Evolutionary conservation across 768 basidiomycete species (phyloP).

Genomic region (Podaxis rugospora): DNA sequence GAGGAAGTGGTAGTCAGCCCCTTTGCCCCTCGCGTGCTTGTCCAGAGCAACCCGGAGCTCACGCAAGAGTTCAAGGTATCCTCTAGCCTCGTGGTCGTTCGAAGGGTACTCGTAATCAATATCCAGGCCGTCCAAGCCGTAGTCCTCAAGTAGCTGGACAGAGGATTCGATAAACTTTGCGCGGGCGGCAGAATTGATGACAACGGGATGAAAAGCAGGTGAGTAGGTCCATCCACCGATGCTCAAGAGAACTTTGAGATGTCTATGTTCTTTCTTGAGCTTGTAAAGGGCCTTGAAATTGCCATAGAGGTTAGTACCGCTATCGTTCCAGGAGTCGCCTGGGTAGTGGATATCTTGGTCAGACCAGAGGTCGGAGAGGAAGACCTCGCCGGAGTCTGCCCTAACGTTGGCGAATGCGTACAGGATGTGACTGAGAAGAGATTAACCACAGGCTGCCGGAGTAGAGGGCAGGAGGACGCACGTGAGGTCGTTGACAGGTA

Average conservation of each 20-base stretch:
- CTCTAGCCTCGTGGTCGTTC: slow-evolving; percentile 69
- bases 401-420: slow-evolving; percentile 92
- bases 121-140: slow-evolving; percentile 89
- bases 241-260: slow-evolving; percentile 75
- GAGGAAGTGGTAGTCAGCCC: slow-evolving; percentile 58
- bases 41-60: slow-evolving; percentile 77
- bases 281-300: slow-evolving; percentile 93
- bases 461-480: slow-evolving; percentile 29
- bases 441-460: slow-evolving; percentile 9
- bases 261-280: slow-evolving; percentile 82
- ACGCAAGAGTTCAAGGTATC: slow-evolving; percentile 78
- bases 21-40: slow-evolving; percentile 55
- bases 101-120: slow-evolving; percentile 93
- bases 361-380: slow-evolving; percentile 88
- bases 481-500: slow-evolving; percentile 86
- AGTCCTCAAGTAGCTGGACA: slow-evolving; percentile 80
- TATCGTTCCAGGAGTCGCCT: slow-evolving; percentile 93
- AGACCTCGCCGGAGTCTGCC: slow-evolving; percentile 80
- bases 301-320: slow-evolving; percentile 87
- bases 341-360: slow-evolving; percentile 97
- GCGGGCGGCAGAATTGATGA: slow-evolving; percentile 58
- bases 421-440: slow-evolving; percentile 64
- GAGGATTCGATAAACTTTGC: slow-evolving; percentile 78
- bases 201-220: slow-evolving; percentile 79
- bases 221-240: slow-evolving; percentile 98